A percentile compares a stretch with the other conserved stretches of the same genome.
These are phyloP conservation scores for Mortierella sp. DNA, from an alignment of 371 early-diverging fungal genomes.

Conservation along the genomic window DNA sequence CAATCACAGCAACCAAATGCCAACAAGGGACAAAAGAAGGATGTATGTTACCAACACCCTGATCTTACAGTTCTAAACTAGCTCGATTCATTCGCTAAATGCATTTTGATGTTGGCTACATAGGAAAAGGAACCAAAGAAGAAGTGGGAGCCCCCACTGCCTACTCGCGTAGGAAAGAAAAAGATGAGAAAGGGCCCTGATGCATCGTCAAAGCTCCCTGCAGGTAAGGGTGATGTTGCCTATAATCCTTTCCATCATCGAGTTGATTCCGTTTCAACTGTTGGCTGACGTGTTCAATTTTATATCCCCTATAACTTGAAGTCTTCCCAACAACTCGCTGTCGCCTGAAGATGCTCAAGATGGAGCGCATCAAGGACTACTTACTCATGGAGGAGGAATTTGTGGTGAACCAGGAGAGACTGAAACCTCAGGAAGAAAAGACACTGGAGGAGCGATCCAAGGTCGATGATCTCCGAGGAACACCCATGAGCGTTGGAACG, in stretches of 20 bases:
- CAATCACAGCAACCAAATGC: slow-evolving; percentile 78
- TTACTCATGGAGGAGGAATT: slow-evolving; percentile 98
- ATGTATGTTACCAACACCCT: slow-evolving; percentile 56
- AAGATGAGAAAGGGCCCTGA: slow-evolving; percentile 96
- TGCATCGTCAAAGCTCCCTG: slow-evolving; percentile 92
- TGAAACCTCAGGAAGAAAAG: slow-evolving; percentile 97
- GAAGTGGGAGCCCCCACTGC: slow-evolving; percentile 99
- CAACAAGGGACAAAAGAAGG: slow-evolving; percentile 73
- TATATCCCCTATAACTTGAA: slow-evolving; percentile 35
- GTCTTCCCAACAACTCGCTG: slow-evolving; percentile 98
- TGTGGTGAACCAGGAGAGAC: slow-evolving; percentile 96
- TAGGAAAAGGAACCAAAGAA: slow-evolving; percentile 91
- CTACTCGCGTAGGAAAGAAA: slow-evolving; percentile 97
- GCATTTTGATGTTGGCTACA: background rate
- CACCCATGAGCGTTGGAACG: slow-evolving; percentile 99
- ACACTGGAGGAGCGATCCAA: slow-evolving; percentile 92
- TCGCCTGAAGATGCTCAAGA: slow-evolving; percentile 95
- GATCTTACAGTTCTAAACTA: no score
- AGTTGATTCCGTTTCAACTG: background rate
- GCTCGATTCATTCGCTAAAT: background rate
- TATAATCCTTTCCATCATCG: background rate
- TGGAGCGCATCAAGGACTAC: slow-evolving; percentile 98
- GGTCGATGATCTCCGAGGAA: slow-evolving; percentile 99
- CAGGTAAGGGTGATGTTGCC: slow-evolving; percentile 65
- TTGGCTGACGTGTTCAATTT: background rate